Evolutionary conservation across 208 protist genomes (phyloP).

Genomic region (Wallacemonas sp.): DNA sequence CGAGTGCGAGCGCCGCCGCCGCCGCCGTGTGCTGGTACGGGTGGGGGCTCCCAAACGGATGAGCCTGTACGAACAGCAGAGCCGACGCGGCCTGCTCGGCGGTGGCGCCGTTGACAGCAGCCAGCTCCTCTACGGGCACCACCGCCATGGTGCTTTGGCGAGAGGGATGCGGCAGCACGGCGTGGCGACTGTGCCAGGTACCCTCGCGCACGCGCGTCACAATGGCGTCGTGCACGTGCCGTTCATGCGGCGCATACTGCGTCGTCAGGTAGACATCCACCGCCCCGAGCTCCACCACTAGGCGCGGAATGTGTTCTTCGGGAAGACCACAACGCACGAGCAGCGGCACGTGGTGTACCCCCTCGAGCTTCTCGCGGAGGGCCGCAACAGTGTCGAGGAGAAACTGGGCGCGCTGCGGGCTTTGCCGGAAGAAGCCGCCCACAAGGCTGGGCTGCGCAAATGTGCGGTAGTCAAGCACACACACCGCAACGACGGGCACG

Average conservation of each 20-base stretch:
- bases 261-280: slow-evolving; percentile 81
- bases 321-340: slow-evolving; percentile 77
- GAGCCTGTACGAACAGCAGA: slow-evolving; percentile 16
- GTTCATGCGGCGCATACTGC: slow-evolving; percentile 86
- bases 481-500: slow-evolving; percentile 65
- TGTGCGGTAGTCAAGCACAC: slow-evolving; percentile 77
- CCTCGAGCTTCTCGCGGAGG: slow-evolving; percentile 62
- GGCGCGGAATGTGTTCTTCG: slow-evolving; percentile 81
- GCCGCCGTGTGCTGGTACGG: not conserved
- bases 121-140: slow-evolving; percentile 5
- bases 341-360: slow-evolving; percentile 54
- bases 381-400: slow-evolving; percentile 68
- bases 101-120: not conserved
- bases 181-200: slow-evolving; percentile 45
- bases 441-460: slow-evolving; percentile 85
- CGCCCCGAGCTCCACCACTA: slow-evolving; percentile 71
- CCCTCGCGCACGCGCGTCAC: slow-evolving; percentile 25
- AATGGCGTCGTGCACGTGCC: slow-evolving; percentile 64
- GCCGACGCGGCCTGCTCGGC: not conserved
- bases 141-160: slow-evolving; percentile 8
- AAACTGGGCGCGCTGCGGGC: slow-evolving; percentile 76
- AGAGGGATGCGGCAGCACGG: slow-evolving; percentile 7
- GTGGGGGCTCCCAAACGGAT: slow-evolving; percentile 12
- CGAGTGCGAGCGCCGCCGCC: not conserved
- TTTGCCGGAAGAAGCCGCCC: slow-evolving; percentile 81